These are phyloP conservation scores for Ormosia emarginata DNA, from an alignment of 306 rosid species.

Conservation along the genomic window DNA sequence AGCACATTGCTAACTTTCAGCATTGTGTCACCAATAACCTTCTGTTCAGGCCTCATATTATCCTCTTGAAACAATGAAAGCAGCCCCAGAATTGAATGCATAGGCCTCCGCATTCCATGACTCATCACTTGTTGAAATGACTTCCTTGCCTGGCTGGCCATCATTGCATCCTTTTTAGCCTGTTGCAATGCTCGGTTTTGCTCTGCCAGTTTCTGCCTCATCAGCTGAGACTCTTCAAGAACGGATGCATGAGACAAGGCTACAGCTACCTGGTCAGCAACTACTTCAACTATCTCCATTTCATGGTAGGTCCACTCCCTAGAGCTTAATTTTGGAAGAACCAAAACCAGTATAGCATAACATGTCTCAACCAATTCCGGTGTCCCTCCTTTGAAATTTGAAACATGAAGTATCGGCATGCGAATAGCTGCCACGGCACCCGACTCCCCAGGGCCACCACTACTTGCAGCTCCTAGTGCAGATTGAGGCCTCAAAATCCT, in stretches of 20 bases:
- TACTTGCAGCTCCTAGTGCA: slow-evolving; percentile 57
- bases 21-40: slow-evolving; percentile 64
- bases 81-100: slow-evolving; percentile 71
- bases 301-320: slow-evolving; percentile 59
- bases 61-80: slow-evolving; percentile 57
- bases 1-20: slow-evolving; percentile 62
- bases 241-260: slow-evolving; percentile 84
- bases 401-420: slow-evolving; percentile 75
- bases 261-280: slow-evolving; percentile 90
- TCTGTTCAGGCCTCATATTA: slow-evolving; percentile 42
- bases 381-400: slow-evolving; percentile 81
- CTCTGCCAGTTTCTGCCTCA: slow-evolving; percentile 72
- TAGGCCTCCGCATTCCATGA: slow-evolving; percentile 75
- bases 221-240: slow-evolving; percentile 83
- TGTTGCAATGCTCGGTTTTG: slow-evolving; percentile 67
- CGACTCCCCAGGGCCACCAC: slow-evolving; percentile 42
- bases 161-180: slow-evolving; percentile 66
- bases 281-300: slow-evolving; percentile 74
- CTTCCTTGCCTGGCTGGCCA: slow-evolving; percentile 81
- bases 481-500: slow-evolving; percentile 64
- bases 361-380: slow-evolving; percentile 65
- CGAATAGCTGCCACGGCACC: slow-evolving; percentile 75
- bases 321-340: slow-evolving; percentile 46
- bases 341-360: slow-evolving; percentile 72
- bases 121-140: slow-evolving; percentile 79